These are phyloP conservation scores for Plasmodium ovale DNA, from an alignment of 169 alveolate genomes.

Conservation along the genomic window DNA sequence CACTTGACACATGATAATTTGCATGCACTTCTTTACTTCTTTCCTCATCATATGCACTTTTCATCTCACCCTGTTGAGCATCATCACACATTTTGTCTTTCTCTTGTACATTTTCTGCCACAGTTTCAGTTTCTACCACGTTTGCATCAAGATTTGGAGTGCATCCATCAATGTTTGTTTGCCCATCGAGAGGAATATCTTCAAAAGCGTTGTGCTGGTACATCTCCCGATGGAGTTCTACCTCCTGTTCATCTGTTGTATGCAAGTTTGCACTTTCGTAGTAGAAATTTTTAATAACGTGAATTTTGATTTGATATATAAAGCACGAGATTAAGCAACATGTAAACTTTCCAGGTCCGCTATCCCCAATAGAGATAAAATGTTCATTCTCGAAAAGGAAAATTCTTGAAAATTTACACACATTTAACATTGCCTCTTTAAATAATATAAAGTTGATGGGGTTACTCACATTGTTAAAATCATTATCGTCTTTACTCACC, in stretches of 20 bases:
- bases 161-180: neutral
- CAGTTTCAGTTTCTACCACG: neutral
- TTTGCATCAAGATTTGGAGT: neutral
- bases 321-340: constrained; percentile 74
- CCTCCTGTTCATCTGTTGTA: constrained; percentile 3
- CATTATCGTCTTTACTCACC: constrained; percentile 68
- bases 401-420: constrained; percentile 73
- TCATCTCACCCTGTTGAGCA: neutral
- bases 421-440: constrained; percentile 74
- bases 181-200: neutral
- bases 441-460: constrained; percentile 74
- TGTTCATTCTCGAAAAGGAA: constrained; percentile 75
- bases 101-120: neutral
- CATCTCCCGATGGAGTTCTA: neutral
- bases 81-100: neutral
- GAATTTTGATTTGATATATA: constrained; percentile 74
- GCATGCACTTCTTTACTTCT: neutral
- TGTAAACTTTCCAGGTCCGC: constrained; percentile 58
- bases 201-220: neutral
- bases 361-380: constrained; percentile 76
- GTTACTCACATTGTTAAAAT: constrained; percentile 28
- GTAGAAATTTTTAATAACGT: constrained; percentile 67
- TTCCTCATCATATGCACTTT: neutral
- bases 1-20: neutral
- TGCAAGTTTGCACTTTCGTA: constrained; percentile 16